Evolutionary conservation across 2,329 filamentous ascomycete genomes (phyloP), one percentile per base, ranked within the genome.

Genomic region (Neopestalotiopsis rosae): DNA sequence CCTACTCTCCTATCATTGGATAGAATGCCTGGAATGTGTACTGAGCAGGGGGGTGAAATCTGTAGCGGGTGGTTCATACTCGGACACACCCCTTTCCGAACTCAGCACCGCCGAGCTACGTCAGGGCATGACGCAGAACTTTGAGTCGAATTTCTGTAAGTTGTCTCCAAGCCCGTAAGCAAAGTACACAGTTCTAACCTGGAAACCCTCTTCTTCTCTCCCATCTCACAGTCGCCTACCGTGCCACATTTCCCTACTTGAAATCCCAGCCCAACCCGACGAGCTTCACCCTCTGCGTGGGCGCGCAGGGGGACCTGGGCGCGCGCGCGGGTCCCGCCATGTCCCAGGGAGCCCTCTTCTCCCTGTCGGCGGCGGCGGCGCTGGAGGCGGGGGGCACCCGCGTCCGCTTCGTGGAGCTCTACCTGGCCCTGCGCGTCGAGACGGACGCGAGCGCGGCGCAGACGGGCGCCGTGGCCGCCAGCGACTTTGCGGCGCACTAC

Each of bases 331-430:
- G 73, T 42, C 71, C 78, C 4, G 76, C 74, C 61, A 74, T 81
- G 38, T 71, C 76, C 1, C 81, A 83, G 67, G 80, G 80, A n/a
- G 74, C 81, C 0, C 69, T 83, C 10, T 81, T 76, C 73, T 76
- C 78, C 56, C 75, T 83, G 70, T 71, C 73, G 1, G 74, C 67
- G 6, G 76, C 74, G 17, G 80, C 79, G 2, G 71, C 71, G 17
- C 75, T 71, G 13, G 79, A 79, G 14, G 75, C 75, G 38, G 65
- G 63, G 12, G 67, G 73, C 0, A 79, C 77, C 3, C 81, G 79
- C 65, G 72, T 83, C 9, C 79, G 80, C 20, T 79, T 81, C 72
- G 81, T 81, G 67, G 81, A 83, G 68, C 72, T 81, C n/a, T 81
- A 79, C 66, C 77, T 83, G 2, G 71, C 52, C 61, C 73, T 73